Conservation (phyloP, 768 basidiomycete species). For the Lactarius trivialis region DNA sequence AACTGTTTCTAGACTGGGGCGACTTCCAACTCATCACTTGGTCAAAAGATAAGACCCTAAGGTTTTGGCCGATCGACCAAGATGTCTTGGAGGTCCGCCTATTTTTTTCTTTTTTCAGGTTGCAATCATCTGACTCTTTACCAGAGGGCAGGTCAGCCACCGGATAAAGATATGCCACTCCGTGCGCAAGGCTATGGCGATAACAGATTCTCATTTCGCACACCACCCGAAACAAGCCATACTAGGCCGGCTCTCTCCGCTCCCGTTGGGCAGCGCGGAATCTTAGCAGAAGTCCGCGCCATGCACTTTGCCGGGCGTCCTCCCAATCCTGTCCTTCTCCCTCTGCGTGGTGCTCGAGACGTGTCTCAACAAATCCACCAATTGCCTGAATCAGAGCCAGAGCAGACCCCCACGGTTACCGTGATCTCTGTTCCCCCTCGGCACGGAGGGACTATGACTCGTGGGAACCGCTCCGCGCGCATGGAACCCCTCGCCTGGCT, state of each 20-base stretch:
- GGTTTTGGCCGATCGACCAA: constrained; percentile 82
- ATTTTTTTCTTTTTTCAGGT: background rate
- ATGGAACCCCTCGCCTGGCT: constrained; percentile 72
- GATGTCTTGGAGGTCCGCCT: constrained; percentile 58
- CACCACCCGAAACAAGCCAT: constrained; percentile 37
- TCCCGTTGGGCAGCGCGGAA: constrained; percentile 58
- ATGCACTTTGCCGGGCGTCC: constrained; percentile 32
- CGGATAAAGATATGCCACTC: constrained; percentile 14
- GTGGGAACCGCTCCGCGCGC: constrained; percentile 40
- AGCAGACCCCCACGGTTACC: constrained; percentile 23
- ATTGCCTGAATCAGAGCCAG: constrained; percentile 18
- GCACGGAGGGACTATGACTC: constrained; percentile 38
- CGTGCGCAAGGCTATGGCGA: constrained; percentile 23
- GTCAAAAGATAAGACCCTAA: constrained; percentile 86
- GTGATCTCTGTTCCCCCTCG: constrained; percentile 16
- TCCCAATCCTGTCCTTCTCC: constrained; percentile 28
- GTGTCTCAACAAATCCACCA: constrained; percentile 3
- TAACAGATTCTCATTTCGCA: constrained; percentile 46
- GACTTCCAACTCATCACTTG: constrained; percentile 67
- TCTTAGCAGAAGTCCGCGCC: constrained; percentile 66
- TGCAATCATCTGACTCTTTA: background rate
- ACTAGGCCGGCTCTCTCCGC: constrained; percentile 42
- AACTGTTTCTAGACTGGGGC: constrained; percentile 29
- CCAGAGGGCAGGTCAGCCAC: constrained; percentile 28
- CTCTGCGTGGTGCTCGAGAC: constrained; percentile 6